phyloP scores from a whole-genome alignment of 495 filamentous ascomycete species.

The Diplogelasinospora grovesii region DNA sequence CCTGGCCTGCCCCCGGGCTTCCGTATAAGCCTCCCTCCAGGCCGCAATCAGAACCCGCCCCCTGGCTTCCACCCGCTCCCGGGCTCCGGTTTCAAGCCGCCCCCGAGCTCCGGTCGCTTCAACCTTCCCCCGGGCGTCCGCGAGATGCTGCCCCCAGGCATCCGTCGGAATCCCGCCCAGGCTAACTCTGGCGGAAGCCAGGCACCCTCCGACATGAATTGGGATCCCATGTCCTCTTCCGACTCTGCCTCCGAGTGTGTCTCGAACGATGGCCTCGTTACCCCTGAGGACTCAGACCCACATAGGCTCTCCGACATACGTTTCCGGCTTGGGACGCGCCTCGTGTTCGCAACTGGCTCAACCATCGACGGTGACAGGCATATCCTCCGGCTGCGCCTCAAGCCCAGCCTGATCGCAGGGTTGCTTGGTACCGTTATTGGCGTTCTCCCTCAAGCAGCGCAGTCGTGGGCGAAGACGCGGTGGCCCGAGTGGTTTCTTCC shows the following conservation, averaged over 20 bases:
- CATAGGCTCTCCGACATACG: conserved; percentile 4
- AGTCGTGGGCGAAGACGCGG: conserved; percentile 6
- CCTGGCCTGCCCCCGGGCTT: no score
- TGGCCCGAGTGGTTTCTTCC: conserved; percentile 8
- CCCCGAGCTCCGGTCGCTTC: no score
- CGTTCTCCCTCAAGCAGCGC: conserved; percentile 6
- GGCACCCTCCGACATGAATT: background rate
- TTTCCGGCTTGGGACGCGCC: conserved; percentile 5
- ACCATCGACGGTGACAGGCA: conserved; percentile 4
- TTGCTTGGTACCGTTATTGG: conserved; percentile 3
- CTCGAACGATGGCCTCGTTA: background rate
- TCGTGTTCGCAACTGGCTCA: conserved; percentile 6
- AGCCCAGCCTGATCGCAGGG: conserved; percentile 8
- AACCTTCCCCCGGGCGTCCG: no score
- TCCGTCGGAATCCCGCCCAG: conserved; percentile 2
- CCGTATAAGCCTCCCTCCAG: conserved; percentile 2
- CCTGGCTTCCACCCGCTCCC: no score
- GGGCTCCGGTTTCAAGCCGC: no score
- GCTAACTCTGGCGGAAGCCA: conserved; percentile 4
- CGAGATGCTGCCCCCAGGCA: conserved; percentile 4
- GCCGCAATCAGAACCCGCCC: conserved; percentile 1
- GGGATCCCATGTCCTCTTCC: background rate
- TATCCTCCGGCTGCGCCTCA: conserved; percentile 1
- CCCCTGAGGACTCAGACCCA: background rate
- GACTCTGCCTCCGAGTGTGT: background rate